Evolutionary conservation across 2,329 filamentous ascomycete species (phyloP).

Genomic region (Elsinoe arachidis): DNA sequence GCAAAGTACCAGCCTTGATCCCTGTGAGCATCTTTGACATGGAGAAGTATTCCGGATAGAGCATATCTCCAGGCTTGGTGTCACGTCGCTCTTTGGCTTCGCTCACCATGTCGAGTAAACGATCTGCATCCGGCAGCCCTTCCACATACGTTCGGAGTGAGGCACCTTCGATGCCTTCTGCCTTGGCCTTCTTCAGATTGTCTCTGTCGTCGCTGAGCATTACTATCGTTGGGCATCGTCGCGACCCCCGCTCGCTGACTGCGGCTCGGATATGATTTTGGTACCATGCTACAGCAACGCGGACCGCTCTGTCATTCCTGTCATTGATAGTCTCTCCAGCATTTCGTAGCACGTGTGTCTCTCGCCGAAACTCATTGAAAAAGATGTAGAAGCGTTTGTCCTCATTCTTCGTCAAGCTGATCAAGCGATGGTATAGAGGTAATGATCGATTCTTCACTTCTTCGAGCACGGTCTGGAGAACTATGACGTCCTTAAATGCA

Average conservation of each 20-base stretch:
- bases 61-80: constrained; percentile 56
- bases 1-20: constrained; percentile 75
- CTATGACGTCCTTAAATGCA: constrained; percentile 92
- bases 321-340: constrained; percentile 87
- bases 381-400: constrained; percentile 98
- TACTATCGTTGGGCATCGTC: constrained; percentile 64
- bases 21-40: constrained; percentile 92
- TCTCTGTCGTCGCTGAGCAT: constrained; percentile 92
- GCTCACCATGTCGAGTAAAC: constrained; percentile 86
- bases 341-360: constrained; percentile 73
- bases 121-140: constrained; percentile 72
- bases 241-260: constrained; percentile 45
- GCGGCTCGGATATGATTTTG: constrained; percentile 64
- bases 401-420: constrained; percentile 85
- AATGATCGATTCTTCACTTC: constrained; percentile 90
- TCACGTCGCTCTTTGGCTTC: constrained; percentile 62
- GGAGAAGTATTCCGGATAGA: constrained; percentile 85
- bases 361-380: constrained; percentile 94
- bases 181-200: constrained; percentile 72
- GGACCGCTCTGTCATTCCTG: constrained; percentile 85
- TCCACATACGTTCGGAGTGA: constrained; percentile 68
- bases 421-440: constrained; percentile 86
- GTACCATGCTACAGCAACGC: constrained; percentile 85
- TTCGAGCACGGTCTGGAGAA: constrained; percentile 91
- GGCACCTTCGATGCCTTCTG: constrained; percentile 61